These are phyloP conservation scores for Elsinoe australis DNA, from an alignment of 2,329 filamentous ascomycete species.

Conservation along the genomic window DNA sequence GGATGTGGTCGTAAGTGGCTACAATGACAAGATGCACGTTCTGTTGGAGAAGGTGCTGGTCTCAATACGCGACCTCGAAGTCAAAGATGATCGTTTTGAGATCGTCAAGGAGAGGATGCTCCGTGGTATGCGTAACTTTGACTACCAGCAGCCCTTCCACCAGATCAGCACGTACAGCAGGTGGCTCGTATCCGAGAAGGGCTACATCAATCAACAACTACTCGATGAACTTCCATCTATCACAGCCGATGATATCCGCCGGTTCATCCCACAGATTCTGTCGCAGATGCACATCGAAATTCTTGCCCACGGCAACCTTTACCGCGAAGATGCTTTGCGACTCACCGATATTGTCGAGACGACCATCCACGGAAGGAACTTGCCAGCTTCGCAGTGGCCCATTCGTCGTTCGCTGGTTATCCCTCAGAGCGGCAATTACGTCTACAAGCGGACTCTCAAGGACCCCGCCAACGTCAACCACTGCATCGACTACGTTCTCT, in stretches of 20 bases:
- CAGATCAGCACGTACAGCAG: constrained; percentile 77
- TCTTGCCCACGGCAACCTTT: constrained; percentile 83
- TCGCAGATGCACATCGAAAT: constrained; percentile 81
- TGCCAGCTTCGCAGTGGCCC: constrained; percentile 73
- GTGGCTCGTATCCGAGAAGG: constrained; percentile 69
- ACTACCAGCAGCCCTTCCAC: constrained; percentile 79
- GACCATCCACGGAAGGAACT: constrained; percentile 62
- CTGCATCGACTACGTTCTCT: constrained; percentile 44
- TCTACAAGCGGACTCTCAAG: constrained; percentile 71
- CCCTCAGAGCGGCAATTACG: constrained; percentile 70
- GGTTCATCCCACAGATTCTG: constrained; percentile 73
- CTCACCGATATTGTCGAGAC: constrained; percentile 76
- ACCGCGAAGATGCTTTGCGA: constrained; percentile 84
- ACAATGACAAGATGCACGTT: constrained; percentile 92
- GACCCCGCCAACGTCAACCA: constrained; percentile 75
- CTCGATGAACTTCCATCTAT: constrained; percentile 68
- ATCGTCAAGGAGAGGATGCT: constrained; percentile 81
- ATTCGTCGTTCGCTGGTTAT: constrained; percentile 69
- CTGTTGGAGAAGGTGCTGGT: constrained; percentile 80
- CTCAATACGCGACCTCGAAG: constrained; percentile 74
- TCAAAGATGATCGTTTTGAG: constrained; percentile 80
- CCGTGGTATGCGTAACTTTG: constrained; percentile 75
- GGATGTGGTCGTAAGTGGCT: constrained; percentile 73
- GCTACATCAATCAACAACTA: constrained; percentile 72
- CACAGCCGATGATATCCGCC: constrained; percentile 63